Percentiles rank a stretch among this genome's conserved stretches.
These are phyloP conservation scores for Boletus smithii DNA, from an alignment of 1,284 basidiomycete species.

Conservation along the genomic window DNA sequence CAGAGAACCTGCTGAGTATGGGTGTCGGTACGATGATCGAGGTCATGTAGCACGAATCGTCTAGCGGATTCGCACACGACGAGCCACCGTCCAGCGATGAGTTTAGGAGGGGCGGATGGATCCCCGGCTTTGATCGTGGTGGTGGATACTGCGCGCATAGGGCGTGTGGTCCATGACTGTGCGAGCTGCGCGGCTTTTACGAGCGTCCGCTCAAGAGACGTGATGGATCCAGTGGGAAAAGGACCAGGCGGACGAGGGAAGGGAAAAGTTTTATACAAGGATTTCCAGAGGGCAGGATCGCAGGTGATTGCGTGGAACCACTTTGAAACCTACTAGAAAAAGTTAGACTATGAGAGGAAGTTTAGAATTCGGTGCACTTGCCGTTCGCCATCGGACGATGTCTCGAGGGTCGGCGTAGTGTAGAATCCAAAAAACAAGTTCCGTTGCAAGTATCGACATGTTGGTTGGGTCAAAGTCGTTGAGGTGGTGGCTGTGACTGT, in stretches of 20 bases:
- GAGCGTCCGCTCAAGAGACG: neutral
- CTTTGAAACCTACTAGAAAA: neutral
- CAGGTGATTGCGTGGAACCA: neutral
- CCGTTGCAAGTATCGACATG: too few relatives aligned
- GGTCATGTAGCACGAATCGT: slow-evolving; percentile 1
- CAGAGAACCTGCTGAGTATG: neutral
- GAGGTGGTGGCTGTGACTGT: too few relatives aligned
- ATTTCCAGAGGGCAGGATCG: neutral
- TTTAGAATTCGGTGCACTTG: neutral
- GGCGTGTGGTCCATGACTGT: too few relatives aligned
- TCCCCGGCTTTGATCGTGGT: too few relatives aligned
- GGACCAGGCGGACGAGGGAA: neutral
- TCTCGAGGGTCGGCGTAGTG: neutral
- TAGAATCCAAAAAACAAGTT: too few relatives aligned
- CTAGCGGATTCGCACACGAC: neutral
- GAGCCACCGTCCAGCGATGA: slow-evolving; percentile 7
- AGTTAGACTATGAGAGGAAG: neutral
- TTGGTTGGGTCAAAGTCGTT: too few relatives aligned
- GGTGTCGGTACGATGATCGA: neutral
- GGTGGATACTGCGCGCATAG: too few relatives aligned
- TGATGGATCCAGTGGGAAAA: neutral
- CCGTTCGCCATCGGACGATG: neutral
- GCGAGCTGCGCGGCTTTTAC: neutral
- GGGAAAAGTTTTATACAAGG: neutral
- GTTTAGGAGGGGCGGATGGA: neutral